Percentiles rank a stretch among this genome's conserved stretches.
Conservation (phyloP, 2,329 filamentous ascomycete genomes). For the Cyphellophora attinorum region DNA sequence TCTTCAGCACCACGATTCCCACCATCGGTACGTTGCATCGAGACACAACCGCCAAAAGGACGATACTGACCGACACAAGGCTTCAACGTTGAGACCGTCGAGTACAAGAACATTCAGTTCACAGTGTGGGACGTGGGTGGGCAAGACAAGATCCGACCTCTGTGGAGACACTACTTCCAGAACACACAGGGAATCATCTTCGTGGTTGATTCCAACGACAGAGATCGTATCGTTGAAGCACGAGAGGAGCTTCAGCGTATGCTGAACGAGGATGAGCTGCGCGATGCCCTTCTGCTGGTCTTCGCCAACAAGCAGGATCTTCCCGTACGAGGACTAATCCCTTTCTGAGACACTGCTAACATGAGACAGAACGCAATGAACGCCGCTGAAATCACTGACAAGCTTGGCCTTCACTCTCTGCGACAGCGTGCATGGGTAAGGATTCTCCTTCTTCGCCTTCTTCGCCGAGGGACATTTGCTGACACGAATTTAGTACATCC, state of each 20-base stretch:
- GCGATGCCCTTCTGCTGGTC: constrained; percentile 90
- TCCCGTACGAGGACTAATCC: constrained; percentile 56
- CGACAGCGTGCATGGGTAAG: constrained; percentile 98
- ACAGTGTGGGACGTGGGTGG: constrained; percentile 99
- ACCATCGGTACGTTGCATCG: constrained; percentile 64
- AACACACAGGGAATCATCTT: constrained; percentile 99
- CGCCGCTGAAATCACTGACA: constrained; percentile 98
- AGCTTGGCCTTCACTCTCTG: constrained; percentile 98
- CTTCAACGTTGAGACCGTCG: constrained; percentile 99
- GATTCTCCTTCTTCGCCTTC: constrained; percentile 2
- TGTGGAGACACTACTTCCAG: constrained; percentile 99
- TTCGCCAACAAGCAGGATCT: constrained; percentile 99
- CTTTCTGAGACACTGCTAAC: constrained; percentile 5
- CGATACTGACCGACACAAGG: constrained; percentile 39
- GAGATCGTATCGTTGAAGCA: constrained; percentile 94
- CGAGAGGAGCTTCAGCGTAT: constrained; percentile 95
- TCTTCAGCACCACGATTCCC: constrained; percentile 88
- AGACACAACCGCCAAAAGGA: constrained; percentile 4
- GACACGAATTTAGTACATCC: constrained; percentile 64
- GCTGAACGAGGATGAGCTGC: constrained; percentile 97
- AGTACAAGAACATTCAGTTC: constrained; percentile 99
- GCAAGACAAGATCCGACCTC: constrained; percentile 98
- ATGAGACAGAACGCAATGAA: constrained; percentile 86
- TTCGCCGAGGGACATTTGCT: too few relatives aligned
- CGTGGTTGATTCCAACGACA: constrained; percentile 98